Base-by-base conservation (phyloP, 2,329 filamentous ascomycete species). In the Colletotrichum paranaense region DNA sequence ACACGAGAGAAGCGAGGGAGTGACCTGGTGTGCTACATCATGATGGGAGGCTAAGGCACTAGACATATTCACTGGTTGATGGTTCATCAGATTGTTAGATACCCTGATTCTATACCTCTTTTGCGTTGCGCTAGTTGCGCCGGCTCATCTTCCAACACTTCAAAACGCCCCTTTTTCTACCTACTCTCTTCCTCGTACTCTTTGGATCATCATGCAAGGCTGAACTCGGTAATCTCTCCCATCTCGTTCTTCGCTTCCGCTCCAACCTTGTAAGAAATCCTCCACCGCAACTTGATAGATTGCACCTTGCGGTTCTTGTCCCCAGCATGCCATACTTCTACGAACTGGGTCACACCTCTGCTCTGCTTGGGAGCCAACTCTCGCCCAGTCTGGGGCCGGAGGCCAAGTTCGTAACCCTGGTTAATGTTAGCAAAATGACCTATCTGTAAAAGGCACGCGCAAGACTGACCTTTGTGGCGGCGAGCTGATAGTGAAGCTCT, bases 271-370 rank as follows among this genome's bases (percentile, higher is more conserved):
- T 98, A 98, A 5, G 92, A 91, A 30, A 94, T 91, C 78, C 94
- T 94, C 94, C 95, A 99, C 75, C 97, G 88, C 84, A 99, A 90
- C 85, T 97, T 97, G 74, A 97, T 92, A n/a, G 87, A 89, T 69
- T 91, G 91, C 1, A 97, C 97, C 79, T 93, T 94, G 56, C 90
- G 83, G 28, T 76, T 87, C 75, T 84, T 85, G 77, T 95, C 91
- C 1, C 95, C 92, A 1, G 95, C 92, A 77, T 94, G 91, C 84
- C 85, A 89, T 30, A 98, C 86, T 59, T 92, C 87, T 75, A 98
- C 95, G 22, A 91, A 89, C 83, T 98, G 97, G 46, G 91, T 93
- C 65, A 99, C 92, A 32, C 95, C 95, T 19, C 86, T 84, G 78
- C 89, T 90, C 80, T 92, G 91, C 79, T 94, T 92, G 14, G 96